phyloP scores from a whole-genome alignment of 1,284 basidiomycete genomes.

The Leccinum fuscescens region DNA sequence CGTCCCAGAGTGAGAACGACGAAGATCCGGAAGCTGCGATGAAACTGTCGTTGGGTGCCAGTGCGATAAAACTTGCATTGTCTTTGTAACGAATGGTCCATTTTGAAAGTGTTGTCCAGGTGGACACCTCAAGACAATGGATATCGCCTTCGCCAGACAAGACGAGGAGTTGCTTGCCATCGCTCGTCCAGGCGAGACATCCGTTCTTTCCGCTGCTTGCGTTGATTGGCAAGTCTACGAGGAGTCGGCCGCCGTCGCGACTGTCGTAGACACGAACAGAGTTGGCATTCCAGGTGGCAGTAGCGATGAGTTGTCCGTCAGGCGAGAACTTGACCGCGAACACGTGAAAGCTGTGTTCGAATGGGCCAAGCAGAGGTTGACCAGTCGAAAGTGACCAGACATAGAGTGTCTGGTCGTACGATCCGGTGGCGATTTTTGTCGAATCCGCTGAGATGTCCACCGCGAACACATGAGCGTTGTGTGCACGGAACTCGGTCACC shows the following conservation, averaged over 20 bases:
- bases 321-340: background rate
- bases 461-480: background rate
- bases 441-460: background rate
- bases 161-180: background rate
- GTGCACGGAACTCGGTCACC: background rate
- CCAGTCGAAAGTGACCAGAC: background rate
- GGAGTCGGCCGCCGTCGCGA: background rate
- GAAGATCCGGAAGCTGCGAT: background rate
- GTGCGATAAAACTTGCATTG: background rate
- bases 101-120: background rate
- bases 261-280: no score
- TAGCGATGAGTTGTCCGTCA: background rate
- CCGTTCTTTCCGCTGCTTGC: background rate
- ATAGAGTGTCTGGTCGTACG: background rate
- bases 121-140: background rate
- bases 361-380: background rate
- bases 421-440: background rate
- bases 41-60: background rate
- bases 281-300: no score
- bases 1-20: no score
- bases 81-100: background rate
- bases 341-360: background rate
- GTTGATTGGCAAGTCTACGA: background rate
- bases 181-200: background rate
- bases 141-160: background rate